Conservation (phyloP, 179 eudicot genomes). For the Nepenthes alata region DNA sequence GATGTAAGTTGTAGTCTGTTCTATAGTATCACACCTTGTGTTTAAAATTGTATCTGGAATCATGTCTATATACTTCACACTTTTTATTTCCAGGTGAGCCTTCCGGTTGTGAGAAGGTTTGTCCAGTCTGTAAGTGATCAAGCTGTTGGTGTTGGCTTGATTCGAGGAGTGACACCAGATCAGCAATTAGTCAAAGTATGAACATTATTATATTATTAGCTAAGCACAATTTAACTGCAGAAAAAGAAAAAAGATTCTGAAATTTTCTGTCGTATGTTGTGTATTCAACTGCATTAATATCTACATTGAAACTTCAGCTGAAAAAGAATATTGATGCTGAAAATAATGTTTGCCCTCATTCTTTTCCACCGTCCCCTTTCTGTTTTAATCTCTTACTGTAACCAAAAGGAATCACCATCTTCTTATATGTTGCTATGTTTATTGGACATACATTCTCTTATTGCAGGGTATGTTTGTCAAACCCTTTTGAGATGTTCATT, state of each 20-base stretch:
- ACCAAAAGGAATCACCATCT: too few species aligned
- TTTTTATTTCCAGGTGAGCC: conserved; percentile 62
- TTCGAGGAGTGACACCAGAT: conserved; percentile 85
- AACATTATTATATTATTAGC: neutral
- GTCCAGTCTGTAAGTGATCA: conserved; percentile 82
- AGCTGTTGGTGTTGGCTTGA: conserved; percentile 86
- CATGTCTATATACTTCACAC: neutral
- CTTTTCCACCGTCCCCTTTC: too few species aligned
- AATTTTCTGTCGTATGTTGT: neutral
- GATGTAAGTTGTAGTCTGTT: conserved; percentile 48
- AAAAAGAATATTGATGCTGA: neutral
- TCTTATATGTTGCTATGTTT: too few species aligned
- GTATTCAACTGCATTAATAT: too few species aligned
- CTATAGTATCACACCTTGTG: neutral
- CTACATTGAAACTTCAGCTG: too few species aligned
- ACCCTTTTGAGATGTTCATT: too few species aligned
- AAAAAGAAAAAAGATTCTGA: neutral
- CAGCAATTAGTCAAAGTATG: conserved; percentile 94
- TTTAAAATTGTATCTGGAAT: neutral
- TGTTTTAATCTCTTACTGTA: too few species aligned
- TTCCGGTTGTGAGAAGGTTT: conserved; percentile 94
- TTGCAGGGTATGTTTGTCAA: too few species aligned
- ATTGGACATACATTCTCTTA: too few species aligned
- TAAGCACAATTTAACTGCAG: neutral
- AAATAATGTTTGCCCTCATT: too few species aligned